These are phyloP conservation scores for Paecilomyces sp. DNA, from an alignment of 2,329 filamentous ascomycete species.

Conservation along the genomic window DNA sequence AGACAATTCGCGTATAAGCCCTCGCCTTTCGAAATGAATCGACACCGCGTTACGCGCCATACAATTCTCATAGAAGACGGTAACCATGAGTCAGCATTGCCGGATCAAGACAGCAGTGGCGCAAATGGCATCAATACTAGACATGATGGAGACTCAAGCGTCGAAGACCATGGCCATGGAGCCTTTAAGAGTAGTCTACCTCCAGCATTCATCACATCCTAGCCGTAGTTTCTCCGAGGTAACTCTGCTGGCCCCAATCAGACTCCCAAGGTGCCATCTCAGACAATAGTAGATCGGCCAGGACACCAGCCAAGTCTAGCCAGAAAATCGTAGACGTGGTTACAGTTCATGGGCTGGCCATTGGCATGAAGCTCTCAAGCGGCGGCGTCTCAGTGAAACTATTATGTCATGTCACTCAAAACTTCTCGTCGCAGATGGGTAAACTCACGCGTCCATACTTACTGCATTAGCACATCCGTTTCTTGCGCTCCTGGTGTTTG, in stretches of 20 bases:
- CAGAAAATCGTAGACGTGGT: too few species aligned
- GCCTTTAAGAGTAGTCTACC: background rate
- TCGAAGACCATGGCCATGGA: background rate
- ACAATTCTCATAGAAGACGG: background rate
- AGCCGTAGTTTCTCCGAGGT: too few species aligned
- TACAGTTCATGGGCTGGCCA: too few species aligned
- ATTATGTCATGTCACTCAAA: background rate
- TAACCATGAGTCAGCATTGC: background rate
- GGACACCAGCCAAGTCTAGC: too few species aligned
- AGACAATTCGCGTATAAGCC: background rate
- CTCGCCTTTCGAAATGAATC: background rate
- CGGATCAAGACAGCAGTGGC: background rate
- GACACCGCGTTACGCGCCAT: background rate
- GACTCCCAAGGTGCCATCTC: too few species aligned
- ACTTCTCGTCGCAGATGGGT: background rate
- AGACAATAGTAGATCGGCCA: too few species aligned
- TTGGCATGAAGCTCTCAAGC: too few species aligned
- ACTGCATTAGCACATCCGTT: background rate
- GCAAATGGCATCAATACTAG: background rate
- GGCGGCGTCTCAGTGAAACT: too few species aligned
- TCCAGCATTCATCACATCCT: too few species aligned
- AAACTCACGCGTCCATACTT: background rate
- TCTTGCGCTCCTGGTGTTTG: background rate
- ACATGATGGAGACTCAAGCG: background rate
- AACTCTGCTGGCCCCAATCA: too few species aligned